Conservation (phyloP, 331 rosid genomes). For the Erythrophleum ivorense region DNA sequence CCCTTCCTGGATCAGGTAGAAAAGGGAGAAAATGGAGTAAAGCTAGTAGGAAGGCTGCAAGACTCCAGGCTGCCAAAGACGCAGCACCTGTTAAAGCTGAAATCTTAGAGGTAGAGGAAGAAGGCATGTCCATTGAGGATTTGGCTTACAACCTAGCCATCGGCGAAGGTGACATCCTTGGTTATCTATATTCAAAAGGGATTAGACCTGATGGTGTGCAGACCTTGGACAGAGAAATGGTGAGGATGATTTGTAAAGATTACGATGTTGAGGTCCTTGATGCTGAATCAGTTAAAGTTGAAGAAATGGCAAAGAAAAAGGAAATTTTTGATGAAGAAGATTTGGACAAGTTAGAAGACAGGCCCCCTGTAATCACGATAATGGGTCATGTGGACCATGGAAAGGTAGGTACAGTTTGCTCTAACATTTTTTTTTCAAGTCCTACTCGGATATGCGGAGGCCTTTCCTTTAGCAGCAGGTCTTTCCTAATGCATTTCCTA, state of each 20-base stretch:
- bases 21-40: conserved; percentile 98
- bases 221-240: conserved; percentile 84
- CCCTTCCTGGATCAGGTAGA: no score
- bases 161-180: conserved; percentile 86
- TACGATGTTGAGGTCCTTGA: conserved; percentile 81
- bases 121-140: conserved; percentile 86
- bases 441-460: no score
- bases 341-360: conserved; percentile 72
- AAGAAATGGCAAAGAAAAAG: conserved; percentile 72
- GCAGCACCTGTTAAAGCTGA: conserved; percentile 97
- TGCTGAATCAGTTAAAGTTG: conserved; percentile 76
- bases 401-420: conserved; percentile 80
- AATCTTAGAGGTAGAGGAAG: conserved; percentile 78
- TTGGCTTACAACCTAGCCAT: conserved; percentile 74
- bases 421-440: no score
- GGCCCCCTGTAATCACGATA: conserved; percentile 94
- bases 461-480: no score
- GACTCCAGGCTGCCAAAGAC: conserved; percentile 91
- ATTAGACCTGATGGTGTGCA: conserved; percentile 96
- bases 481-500: no score
- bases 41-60: conserved; percentile 90
- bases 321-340: conserved; percentile 73
- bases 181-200: conserved; percentile 76
- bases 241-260: conserved; percentile 86
- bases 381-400: conserved; percentile 99